Percentiles rank a stretch among this genome's conserved stretches.
Evolutionary conservation across 176 grass and related monocot genomes (phyloP).

Genomic region (Phyllostachys edulis): DNA sequence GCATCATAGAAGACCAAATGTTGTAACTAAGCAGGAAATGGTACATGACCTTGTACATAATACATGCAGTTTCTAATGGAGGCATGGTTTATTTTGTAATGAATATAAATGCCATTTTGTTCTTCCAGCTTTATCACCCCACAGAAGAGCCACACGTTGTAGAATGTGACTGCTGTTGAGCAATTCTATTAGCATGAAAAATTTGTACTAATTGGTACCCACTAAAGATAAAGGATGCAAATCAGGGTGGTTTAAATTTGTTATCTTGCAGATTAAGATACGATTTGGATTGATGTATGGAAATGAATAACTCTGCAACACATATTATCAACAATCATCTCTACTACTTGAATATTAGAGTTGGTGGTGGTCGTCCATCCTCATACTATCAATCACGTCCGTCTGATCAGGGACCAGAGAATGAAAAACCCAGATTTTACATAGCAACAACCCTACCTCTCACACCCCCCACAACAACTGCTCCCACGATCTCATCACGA

Average conservation of each 20-base stretch:
- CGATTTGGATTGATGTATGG: neutral
- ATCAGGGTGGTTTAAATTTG: neutral
- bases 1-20: constrained; percentile 3
- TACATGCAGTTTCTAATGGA: constrained; percentile 26
- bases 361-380: too few relatives aligned
- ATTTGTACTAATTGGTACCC: neutral
- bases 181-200: constrained; percentile 13
- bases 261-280: neutral
- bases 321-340: too few relatives aligned
- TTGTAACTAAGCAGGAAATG: constrained; percentile 10
- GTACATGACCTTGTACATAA: constrained; percentile 53
- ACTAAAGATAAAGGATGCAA: neutral
- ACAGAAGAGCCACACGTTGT: constrained; percentile 6
- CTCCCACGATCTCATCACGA: too few relatives aligned
- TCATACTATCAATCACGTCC: too few relatives aligned
- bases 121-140: neutral
- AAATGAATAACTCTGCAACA: too few relatives aligned
- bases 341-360: too few relatives aligned
- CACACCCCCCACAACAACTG: too few relatives aligned
- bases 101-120: neutral
- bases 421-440: too few relatives aligned
- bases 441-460: too few relatives aligned
- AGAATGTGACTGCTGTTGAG: neutral
- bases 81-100: constrained; percentile 4
- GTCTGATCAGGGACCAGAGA: too few relatives aligned